phyloP scores from a whole-genome alignment of 371 early-diverging fungal genomes.

The Blakeslea trispora region DNA sequence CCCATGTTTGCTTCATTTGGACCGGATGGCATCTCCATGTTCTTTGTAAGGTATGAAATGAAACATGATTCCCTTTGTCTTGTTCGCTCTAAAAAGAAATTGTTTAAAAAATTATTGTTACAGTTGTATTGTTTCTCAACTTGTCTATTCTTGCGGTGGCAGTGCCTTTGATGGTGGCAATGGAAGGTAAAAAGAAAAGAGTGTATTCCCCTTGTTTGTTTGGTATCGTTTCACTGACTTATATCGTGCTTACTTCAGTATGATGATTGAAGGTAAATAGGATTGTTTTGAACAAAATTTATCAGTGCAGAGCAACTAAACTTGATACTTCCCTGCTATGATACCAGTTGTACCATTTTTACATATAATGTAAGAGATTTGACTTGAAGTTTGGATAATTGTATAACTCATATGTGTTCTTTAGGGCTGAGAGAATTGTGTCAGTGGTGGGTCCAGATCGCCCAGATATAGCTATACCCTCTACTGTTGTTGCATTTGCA shows the following conservation, averaged over 20 bases:
- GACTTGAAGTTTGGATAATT: neutral
- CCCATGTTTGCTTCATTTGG: constrained; percentile 80
- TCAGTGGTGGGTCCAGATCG: constrained; percentile 57
- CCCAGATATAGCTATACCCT: constrained; percentile 75
- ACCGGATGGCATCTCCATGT: constrained; percentile 93
- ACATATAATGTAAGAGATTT: constrained; percentile 77
- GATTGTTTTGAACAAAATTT: too few species aligned
- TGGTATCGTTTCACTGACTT: neutral
- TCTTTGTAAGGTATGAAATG: constrained; percentile 71
- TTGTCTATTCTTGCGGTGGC: constrained; percentile 82
- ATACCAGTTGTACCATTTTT: constrained; percentile 82
- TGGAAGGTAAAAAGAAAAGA: constrained; percentile 58
- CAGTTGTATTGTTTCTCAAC: constrained; percentile 82
- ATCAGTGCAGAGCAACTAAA: too few species aligned
- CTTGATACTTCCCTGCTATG: too few species aligned
- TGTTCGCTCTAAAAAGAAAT: neutral
- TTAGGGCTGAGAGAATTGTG: constrained; percentile 70
- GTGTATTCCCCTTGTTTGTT: neutral
- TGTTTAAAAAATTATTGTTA: neutral
- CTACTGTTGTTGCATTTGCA: constrained; percentile 89
- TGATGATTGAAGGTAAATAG: constrained; percentile 90
- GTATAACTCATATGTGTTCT: constrained; percentile 5
- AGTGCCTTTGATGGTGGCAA: constrained; percentile 90
- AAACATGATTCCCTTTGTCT: too few species aligned
- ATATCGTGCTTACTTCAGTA: constrained; percentile 40